Conservation (phyloP, 352 stramenopile species). For the Blastocystis sp. region DNA sequence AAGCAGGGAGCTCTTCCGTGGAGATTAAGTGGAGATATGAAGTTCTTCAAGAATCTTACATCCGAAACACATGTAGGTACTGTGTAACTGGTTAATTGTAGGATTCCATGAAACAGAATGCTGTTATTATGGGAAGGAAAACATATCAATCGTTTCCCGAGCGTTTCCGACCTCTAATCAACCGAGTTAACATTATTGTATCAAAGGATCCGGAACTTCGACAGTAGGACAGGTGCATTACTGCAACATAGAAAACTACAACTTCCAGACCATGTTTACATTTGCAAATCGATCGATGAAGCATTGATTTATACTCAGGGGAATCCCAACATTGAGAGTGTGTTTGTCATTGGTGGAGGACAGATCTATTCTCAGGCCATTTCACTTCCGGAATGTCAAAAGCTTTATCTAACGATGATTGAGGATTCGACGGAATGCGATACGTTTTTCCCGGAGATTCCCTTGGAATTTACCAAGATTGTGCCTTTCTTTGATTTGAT, state of each 20-base stretch:
- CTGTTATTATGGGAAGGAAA: conserved; percentile 98
- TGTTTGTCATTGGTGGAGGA: conserved; percentile 92
- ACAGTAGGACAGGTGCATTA: neutral
- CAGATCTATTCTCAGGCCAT: conserved; percentile 87
- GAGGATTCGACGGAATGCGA: conserved; percentile 80
- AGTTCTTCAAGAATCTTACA: conserved; percentile 83
- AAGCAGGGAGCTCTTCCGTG: conserved; percentile 81
- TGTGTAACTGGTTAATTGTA: conserved; percentile 37
- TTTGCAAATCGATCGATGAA: conserved; percentile 79
- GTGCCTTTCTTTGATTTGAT: neutral
- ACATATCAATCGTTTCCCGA: conserved; percentile 95
- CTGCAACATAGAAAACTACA: conserved; percentile 24
- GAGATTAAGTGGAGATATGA: conserved; percentile 86
- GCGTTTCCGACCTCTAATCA: conserved; percentile 86
- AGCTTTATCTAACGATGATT: conserved; percentile 82
- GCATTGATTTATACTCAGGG: conserved; percentile 76
- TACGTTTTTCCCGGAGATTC: conserved; percentile 77
- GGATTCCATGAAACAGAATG: conserved; percentile 73
- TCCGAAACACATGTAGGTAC: conserved; percentile 31
- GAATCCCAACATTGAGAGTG: conserved; percentile 72
- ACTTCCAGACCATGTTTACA: conserved; percentile 39
- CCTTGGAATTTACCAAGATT: neutral
- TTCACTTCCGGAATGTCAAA: conserved; percentile 72
- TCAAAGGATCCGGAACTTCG: conserved; percentile 71
- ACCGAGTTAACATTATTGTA: conserved; percentile 90